Evolutionary conservation across 2,329 filamentous ascomycete species (phyloP), one percentile per base, ranked within the genome.

Genomic region (Hortaea werneckii): DNA sequence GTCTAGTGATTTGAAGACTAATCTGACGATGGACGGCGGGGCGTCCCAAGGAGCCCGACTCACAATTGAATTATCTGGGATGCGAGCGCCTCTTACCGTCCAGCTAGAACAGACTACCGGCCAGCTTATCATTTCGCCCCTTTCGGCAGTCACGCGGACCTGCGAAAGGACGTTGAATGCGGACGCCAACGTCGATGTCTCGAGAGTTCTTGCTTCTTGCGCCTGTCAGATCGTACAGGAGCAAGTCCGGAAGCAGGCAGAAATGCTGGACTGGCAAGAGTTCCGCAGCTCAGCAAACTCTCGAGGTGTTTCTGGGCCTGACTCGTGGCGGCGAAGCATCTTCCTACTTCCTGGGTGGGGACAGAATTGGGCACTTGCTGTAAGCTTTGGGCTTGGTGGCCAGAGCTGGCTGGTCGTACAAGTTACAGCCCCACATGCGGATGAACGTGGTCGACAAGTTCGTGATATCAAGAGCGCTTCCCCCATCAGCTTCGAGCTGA

Each of bases 401-500:
- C 85, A 92, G 60, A 76, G 75, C 50, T 94, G 86, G 85, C 89
- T 83, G 80, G 69, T 89, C 49, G 70, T 87, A 44, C 76, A 83
- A 63, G 64, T 78, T 80, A 68, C 67, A 75, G 43, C 38, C 5
- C 5, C 46, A 20, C 43, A 42, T 10, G 26, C 46, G 6, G 37
- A 42, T 20, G 48, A 46, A 9, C 40, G 46, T 11, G 30, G 48
- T 37, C 9, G 29, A 11, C 40, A 42, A 6, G 32, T 39, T 13
- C 50, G 43, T 28, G 44, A 50, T 20, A 54, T 65, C 29, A 43
- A 34, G 20, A 44, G 43, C n/a, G 53, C 55, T 20, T 47, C 49
- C 27, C 38, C 37, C 29, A 13, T 49, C 8, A 4, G 6, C 6
- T 29, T 37, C 13, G 37, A 12, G n/a, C 29, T 26, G 30, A 28